phyloP scores from a whole-genome alignment of 257 asterid species.

The Verbena officinalis region DNA sequence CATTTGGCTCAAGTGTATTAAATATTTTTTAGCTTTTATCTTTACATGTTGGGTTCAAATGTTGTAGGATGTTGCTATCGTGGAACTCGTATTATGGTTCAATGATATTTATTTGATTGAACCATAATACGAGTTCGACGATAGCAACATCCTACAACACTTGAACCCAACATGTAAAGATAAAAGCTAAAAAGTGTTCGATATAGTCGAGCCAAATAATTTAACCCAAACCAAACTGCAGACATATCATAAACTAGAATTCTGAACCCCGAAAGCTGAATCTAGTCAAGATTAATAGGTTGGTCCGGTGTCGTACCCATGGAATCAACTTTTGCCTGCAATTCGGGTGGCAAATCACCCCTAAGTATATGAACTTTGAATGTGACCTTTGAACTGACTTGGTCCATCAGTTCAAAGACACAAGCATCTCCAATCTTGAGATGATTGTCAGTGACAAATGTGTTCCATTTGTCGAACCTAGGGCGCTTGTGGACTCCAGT shows the following conservation, averaged over 20 bases:
- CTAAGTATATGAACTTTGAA: constrained; percentile 44
- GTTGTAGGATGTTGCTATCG: too few relatives aligned
- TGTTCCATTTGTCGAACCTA: constrained; percentile 36
- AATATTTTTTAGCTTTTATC: too few relatives aligned
- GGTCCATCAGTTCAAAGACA: constrained; percentile 52
- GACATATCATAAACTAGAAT: neutral
- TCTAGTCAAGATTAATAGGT: constrained; percentile 24
- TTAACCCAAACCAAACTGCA: neutral
- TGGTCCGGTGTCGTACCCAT: constrained; percentile 3
- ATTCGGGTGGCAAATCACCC: constrained; percentile 31
- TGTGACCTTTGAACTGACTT: neutral
- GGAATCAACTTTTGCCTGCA: constrained; percentile 6
- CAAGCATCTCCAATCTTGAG: constrained; percentile 50
- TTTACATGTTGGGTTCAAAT: too few relatives aligned
- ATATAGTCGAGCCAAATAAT: neutral
- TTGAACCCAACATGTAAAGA: neutral
- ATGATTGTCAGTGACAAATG: constrained; percentile 41
- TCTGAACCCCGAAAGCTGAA: neutral
- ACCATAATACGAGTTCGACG: neutral
- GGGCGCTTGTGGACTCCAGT: neutral
- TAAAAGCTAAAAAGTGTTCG: neutral
- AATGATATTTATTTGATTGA: too few relatives aligned
- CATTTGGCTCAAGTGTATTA: too few relatives aligned
- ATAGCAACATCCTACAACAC: neutral
- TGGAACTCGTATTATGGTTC: too few relatives aligned